Evolutionary conservation across 768 basidiomycete genomes (phyloP), one percentile per base, ranked within the genome.

Genomic region (Suillus bovinus): DNA sequence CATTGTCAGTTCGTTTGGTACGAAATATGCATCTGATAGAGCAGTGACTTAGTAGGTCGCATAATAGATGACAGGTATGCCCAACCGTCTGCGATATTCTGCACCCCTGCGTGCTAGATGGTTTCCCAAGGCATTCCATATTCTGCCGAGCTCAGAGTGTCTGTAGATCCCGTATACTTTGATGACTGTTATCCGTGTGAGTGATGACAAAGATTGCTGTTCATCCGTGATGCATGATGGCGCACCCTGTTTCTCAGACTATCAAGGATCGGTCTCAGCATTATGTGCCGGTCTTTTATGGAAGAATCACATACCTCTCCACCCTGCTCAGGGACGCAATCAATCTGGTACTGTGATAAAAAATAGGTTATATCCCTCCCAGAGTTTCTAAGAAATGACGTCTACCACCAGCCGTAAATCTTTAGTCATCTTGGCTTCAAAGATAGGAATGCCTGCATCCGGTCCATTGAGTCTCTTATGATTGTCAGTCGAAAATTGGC

Each of bases 401-500:
- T 80, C 9, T 67, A 85, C 85, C 4, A 87, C 77, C 22, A 87
- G 70, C 8, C 83, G 74, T 24, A 79, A 69, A 64, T 86, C 83
- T 0, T 76, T 67, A 13, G 82, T 83, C 80, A 89, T 84, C 70
- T 88, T 89, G 0, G 89, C 89, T 67, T 89, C 86, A 58, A 80
- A 90, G 14, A 90, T 79, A 0, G 88, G 86, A 3, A 90, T 71
- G 1, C 81, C 81, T 17, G 71, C 70, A 14, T 76, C 73, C 0
- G 70, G 54, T 0, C 80, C 80, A 27, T 77, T 84, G 17, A 90
- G 73, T 7, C 81, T 74, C 71, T 87, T 87, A 63, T 90, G 86
- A 64, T 90, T 90, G 60, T 87, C 84, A 11, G 78, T 76, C 0
- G 89, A 89, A 66, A 91, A 90, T 59, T 85, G 82, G 0, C 89